Evolutionary conservation across 495 filamentous ascomycete genomes (phyloP), one percentile per base, ranked within the genome.

Genomic region (Lasiosphaeria miniovina): DNA sequence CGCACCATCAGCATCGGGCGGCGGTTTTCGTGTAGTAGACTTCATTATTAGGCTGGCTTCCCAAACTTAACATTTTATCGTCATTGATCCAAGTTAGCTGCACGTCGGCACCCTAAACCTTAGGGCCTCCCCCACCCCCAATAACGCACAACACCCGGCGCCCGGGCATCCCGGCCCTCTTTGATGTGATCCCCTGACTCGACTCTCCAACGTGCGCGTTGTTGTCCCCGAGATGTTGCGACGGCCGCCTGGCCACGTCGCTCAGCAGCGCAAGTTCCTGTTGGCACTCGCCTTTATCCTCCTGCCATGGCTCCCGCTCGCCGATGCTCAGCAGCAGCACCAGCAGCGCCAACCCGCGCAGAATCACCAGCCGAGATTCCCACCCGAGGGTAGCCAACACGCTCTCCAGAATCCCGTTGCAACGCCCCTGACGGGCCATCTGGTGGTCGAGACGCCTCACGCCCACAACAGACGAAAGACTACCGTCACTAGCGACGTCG

Each of bases 261-360:
- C 75, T 65, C 68, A 65, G 46, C 71, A 68, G 71, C 73, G 69
- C 63, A 77, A 75, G 63, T 71, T 78, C 62, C 61, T 79, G 33
- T 63, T 84, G 61, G 76, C 79, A 56, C 66, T 85, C 55, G 77
- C 78, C 40, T 70, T 84, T 54, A 69, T 80, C 52, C 66, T 84
- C 52, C 65, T 86, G 17, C 77, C 81, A 53, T 79, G 77, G 71
- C 75, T 84, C 51, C 70, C 71, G 34, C 68, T 79, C 64, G 77
- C 80, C 68, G 72, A 82, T 71, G 80, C 81, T 80, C 84, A 82
- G 79, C 83, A 82, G 79, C 82, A 83, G 75, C 81, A 82, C 55
- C 73, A 78, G 64, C 57, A 59, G 57, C 35, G 56, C 24, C 24
- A 24, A 24, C 24, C 24, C 24, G 24, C 24, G 24, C 24, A 24